Conservation (phyloP, 345 rosid species). For the Brassica juncea region DNA sequence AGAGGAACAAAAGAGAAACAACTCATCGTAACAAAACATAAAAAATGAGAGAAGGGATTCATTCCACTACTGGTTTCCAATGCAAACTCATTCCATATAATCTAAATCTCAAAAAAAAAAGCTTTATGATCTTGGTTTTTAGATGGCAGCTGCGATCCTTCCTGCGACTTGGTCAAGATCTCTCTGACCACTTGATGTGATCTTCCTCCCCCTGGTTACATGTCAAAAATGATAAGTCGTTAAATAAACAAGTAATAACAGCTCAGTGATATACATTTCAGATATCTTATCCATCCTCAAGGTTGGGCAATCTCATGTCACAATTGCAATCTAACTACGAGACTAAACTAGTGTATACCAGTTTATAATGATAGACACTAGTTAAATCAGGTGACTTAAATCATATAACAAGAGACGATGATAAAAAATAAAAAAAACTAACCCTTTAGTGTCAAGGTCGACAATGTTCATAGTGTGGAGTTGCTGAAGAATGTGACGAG, state of each 20-base stretch:
- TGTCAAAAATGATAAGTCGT: no score
- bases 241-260: not conserved
- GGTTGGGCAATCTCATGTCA: not conserved
- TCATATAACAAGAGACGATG: no score
- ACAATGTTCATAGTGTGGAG: conserved; percentile 47
- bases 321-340: not conserved
- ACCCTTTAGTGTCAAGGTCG: conserved; percentile 45
- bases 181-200: conserved; percentile 82
- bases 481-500: conserved; percentile 50
- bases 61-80: not conserved
- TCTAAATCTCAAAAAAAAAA: conserved; percentile 8
- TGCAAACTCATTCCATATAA: conserved; percentile 20
- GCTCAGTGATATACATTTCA: no score
- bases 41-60: no score
- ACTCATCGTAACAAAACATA: no score
- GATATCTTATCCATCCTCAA: not conserved
- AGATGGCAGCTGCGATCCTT: conserved; percentile 49
- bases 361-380: no score
- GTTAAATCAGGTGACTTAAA: no score
- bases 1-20: no score
- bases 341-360: not conserved
- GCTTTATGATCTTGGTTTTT: conserved; percentile 14
- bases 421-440: no score
- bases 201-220: conserved; percentile 68
- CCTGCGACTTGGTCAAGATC: conserved; percentile 97